A percentile compares a stretch with the other conserved stretches of the same genome.
Conservation (phyloP, 164 flowering plant genomes). For the Kalanchoe fedtschenkoi region DNA sequence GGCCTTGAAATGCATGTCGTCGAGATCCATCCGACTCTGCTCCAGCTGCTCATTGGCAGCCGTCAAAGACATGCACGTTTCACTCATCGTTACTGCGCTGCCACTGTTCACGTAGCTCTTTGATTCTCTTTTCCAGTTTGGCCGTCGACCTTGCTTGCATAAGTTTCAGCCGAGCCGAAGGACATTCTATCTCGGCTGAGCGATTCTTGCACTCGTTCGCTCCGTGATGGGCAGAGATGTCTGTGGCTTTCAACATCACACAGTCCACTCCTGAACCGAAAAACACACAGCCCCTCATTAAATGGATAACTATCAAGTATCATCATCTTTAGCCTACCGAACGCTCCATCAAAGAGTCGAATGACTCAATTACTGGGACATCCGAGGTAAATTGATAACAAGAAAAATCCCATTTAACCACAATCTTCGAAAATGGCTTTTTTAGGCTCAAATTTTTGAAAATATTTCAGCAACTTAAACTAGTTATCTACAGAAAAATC, state of each 20-base stretch:
- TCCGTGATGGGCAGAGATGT: constrained; percentile 13
- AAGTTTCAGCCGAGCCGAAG: constrained; percentile 21
- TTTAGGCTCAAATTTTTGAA: too few relatives aligned
- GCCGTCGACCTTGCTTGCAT: constrained; percentile 4
- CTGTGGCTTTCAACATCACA: constrained; percentile 43
- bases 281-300: neutral
- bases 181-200: constrained; percentile 42
- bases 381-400: too few relatives aligned
- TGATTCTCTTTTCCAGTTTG: neutral
- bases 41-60: constrained; percentile 59
- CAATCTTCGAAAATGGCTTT: too few relatives aligned
- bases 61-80: constrained; percentile 81
- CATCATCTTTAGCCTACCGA: neutral
- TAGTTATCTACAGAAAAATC: too few relatives aligned
- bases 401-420: too few relatives aligned
- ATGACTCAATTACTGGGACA: too few relatives aligned
- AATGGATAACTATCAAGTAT: too few relatives aligned
- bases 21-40: constrained; percentile 61
- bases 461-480: neutral
- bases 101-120: constrained; percentile 11
- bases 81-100: constrained; percentile 61
- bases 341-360: neutral
- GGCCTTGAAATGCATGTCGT: constrained; percentile 40
- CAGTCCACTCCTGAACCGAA: constrained; percentile 31
- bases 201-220: constrained; percentile 47